Base-by-base conservation (phyloP, 1,284 basidiomycete genomes). In the Trametes pubescens region DNA sequence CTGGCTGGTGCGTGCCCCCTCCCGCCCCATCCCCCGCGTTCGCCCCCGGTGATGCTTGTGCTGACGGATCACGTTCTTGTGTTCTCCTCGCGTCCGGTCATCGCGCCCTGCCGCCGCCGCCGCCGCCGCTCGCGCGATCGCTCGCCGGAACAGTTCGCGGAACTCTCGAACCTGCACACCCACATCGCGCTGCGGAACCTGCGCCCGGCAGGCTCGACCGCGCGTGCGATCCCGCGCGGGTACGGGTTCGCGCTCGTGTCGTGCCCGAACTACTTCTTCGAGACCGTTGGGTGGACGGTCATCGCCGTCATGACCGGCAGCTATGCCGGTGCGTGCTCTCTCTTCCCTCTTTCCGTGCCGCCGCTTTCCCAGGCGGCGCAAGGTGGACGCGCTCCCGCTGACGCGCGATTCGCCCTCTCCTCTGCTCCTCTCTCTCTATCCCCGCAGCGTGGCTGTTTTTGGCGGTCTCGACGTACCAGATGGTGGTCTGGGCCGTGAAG, bases 261-360 rank as follows among this genome's bases (percentile, higher is more conserved):
- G 7, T 94, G 89, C 81, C 95, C 98, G 35, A 99, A 99, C 78
- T 99, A 99, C 80, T 91, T 95, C 75, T 99, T 97, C 75, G 98
- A 99, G 79, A 84, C 83, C 34, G 67, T 98, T 43, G 89, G 83
- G 0, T 98, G 97, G 93, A 73, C 85, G 13, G 82, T 86, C 24
- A 83, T 98, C 59, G 86, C 86, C 29, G 81, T 84, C 40, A 89
- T 99, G 86, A 96, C 95, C 3, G 86, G 89, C 57, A 93, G 91
- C 71, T 81, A 87, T 71, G 88, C 87, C 53, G 86, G 95, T 96
- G 75, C 66, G 89, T 77, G 58, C 21, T 43, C 11, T 7, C 48
- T 62, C 46, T 47, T 26, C 58, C 32, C 32, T 48, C 40, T 18
- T 49, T n/a, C 7, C 3, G 8, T n/a, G n/a, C 43, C 21, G 6